Conservation (phyloP, 495 filamentous ascomycete species). For the Penicillium silybi region DNA sequence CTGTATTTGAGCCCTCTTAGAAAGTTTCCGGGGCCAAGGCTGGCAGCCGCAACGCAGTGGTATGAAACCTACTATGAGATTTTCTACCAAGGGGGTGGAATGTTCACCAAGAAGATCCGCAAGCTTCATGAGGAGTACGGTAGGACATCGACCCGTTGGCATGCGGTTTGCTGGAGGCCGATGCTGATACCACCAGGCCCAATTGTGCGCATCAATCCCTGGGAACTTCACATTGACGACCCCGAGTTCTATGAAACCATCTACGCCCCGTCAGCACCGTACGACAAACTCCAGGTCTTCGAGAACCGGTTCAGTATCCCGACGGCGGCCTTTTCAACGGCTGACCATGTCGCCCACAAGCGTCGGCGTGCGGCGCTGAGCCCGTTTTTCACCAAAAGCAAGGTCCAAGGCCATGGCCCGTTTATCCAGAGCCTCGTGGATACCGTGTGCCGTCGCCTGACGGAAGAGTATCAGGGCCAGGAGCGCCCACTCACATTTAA, state of each 20-base stretch:
- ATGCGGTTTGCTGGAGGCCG: too few relatives aligned
- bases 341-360: slow-evolving; percentile 29
- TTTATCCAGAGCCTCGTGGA: slow-evolving; percentile 5
- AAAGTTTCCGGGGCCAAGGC: slow-evolving; percentile 28
- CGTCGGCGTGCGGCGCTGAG: slow-evolving; percentile 27
- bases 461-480: neutral
- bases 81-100: slow-evolving; percentile 9
- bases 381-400: slow-evolving; percentile 26
- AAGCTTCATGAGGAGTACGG: neutral
- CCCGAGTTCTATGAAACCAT: neutral
- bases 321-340: slow-evolving; percentile 4
- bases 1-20: slow-evolving; percentile 26
- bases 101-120: slow-evolving; percentile 1
- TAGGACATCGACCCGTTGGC: too few relatives aligned
- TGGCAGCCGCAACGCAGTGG: slow-evolving; percentile 29
- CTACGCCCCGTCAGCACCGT: neutral
- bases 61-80: slow-evolving; percentile 34
- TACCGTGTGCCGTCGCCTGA: neutral
- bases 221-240: neutral
- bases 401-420: slow-evolving; percentile 6
- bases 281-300: neutral
- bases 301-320: neutral
- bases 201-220: neutral
- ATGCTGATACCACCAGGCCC: too few relatives aligned
- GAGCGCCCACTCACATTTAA: neutral